phyloP scores from a whole-genome alignment of 441 rosid species.

The Macaranga tanarius region DNA sequence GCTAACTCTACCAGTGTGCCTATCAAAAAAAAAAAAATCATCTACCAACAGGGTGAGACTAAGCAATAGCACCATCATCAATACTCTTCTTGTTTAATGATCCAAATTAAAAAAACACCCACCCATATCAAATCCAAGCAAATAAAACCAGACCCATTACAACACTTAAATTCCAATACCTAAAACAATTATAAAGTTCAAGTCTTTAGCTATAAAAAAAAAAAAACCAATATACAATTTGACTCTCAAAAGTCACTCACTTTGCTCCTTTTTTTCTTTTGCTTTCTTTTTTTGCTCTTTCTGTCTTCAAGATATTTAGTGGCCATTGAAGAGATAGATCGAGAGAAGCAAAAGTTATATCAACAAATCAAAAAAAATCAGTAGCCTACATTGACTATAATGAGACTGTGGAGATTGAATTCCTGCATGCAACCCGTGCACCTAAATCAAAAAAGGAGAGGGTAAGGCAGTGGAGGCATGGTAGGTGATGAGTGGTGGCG shows the following conservation, averaged over 20 bases:
- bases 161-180: conserved; percentile 31
- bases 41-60: conserved; percentile 59
- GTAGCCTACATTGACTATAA: too few species aligned
- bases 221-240: conserved; percentile 12
- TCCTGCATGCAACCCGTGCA: too few species aligned
- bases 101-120: conserved; percentile 92
- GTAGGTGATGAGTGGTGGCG: too few species aligned
- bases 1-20: too few species aligned
- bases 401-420: too few species aligned
- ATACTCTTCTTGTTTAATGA: conserved; percentile 70
- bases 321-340: conserved; percentile 65
- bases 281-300: conserved; percentile 33
- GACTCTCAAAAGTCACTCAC: conserved; percentile 29
- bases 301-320: conserved; percentile 37
- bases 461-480: too few species aligned
- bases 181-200: conserved; percentile 11
- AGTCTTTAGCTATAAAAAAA: conserved; percentile 18
- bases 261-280: conserved; percentile 33
- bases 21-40: too few species aligned
- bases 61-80: conserved; percentile 42
- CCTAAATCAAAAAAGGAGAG: too few species aligned
- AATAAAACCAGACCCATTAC: conserved; percentile 40
- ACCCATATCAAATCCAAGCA: conserved; percentile 72
- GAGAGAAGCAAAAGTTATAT: conserved; percentile 57
- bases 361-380: conserved; percentile 80